These are phyloP conservation scores for Fonsecaea nubica DNA, from an alignment of 2,329 filamentous ascomycete genomes.

Conservation along the genomic window DNA sequence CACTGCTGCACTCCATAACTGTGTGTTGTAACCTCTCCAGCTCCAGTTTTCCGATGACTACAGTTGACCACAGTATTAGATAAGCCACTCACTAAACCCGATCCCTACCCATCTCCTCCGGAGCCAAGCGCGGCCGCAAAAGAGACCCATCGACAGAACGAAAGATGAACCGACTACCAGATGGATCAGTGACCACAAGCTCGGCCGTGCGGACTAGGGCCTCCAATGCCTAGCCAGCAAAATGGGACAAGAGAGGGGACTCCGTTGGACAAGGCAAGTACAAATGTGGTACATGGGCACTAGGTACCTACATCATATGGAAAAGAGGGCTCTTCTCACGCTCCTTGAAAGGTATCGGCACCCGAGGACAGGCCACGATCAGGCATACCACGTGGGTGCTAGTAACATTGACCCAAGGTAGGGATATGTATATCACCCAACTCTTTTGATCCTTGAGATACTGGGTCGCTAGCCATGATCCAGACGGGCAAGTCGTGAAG, in stretches of 20 bases:
- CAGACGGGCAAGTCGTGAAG: not conserved
- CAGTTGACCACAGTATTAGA: slow-evolving; percentile 21
- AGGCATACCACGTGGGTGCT: slow-evolving; percentile 12
- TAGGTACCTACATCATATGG: not conserved
- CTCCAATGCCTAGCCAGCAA: not conserved
- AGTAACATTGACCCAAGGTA: not conserved
- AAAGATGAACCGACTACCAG: not conserved
- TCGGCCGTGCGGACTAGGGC: not conserved
- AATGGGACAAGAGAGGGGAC: not conserved
- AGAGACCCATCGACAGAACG: not conserved
- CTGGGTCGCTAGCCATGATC: not conserved
- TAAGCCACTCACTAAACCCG: slow-evolving; percentile 17
- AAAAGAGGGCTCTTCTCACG: not conserved
- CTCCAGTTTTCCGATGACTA: slow-evolving; percentile 22
- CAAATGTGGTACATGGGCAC: not conserved
- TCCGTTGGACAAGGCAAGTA: not conserved
- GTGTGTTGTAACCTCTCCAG: slow-evolving; percentile 16
- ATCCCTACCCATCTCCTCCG: slow-evolving; percentile 12
- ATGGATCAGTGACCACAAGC: not conserved
- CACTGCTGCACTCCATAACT: not conserved
- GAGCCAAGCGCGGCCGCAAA: not conserved
- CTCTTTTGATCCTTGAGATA: slow-evolving; percentile 14
- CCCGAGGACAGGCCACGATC: slow-evolving; percentile 6
- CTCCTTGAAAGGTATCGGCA: slow-evolving; percentile 2
- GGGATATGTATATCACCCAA: slow-evolving; percentile 3